Base-by-base conservation (phyloP, 768 basidiomycete genomes). In the Rhizopogon roseolus region DNA sequence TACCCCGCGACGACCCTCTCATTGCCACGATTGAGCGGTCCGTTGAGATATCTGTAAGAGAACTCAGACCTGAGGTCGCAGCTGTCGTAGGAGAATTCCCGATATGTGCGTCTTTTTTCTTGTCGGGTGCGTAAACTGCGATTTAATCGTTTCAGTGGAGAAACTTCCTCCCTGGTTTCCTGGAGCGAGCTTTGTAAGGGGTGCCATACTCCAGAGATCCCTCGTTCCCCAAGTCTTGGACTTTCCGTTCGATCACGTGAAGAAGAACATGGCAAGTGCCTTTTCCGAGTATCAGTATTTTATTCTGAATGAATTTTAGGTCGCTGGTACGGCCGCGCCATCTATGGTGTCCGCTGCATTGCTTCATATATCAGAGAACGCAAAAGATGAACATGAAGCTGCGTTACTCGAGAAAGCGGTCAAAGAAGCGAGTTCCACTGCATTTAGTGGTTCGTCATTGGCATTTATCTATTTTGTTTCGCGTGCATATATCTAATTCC, bases 311-410 rank as follows among this genome's bases (percentile, higher is more conserved):
- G 6, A 17, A 25, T 16, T 3, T n/a, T 38, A 65, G 64, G 60
- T 55, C 0, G 54, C 56, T 25, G 64, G 61, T 10, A 59, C 53
- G 2, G 65, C 63, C 6, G 56, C 54, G 39, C 50, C 57, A 9
- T 65, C 63, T 1, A 62, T 65, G 64, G 64, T 65, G 11, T 67
- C 57, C 1, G 57, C 58, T 14, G 55, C 63, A 16, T 39, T 66
- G 7, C 17, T 17, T 16, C 57, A 57, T 16, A 54, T 61, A 40
- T 52, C 50, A 5, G 57, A 41, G n/a, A 46, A 36, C 32, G 51
- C 49, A 25, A 5, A 4, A 2, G 52, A 53, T 3, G 51, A 60
- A 41, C 34, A 46, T 16, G 61, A 65, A n/a, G 38, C 8, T 8
- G 25, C 38, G 32, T 36, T 28, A 48, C 64, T 55, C 4, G 64